These are phyloP conservation scores for Ocimum tenuiflorum DNA, from an alignment of 257 asterid genomes.

Conservation along the genomic window DNA sequence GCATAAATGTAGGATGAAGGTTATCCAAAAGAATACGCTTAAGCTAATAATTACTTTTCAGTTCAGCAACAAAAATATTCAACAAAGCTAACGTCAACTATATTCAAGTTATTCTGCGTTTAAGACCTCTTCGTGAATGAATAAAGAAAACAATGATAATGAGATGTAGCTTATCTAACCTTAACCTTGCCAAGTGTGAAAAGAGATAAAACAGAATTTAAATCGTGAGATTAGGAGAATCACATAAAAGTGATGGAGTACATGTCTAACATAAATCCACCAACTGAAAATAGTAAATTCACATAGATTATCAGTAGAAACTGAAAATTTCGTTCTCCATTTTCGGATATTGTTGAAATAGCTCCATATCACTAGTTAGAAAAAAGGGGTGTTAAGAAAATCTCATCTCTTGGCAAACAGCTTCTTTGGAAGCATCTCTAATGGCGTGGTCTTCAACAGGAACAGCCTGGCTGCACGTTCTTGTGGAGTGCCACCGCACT, in stretches of 20 bases:
- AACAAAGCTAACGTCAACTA: conserved; percentile 20
- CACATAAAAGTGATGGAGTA: neutral
- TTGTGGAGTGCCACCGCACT: conserved; percentile 73
- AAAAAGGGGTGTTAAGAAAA: no score
- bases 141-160: no score
- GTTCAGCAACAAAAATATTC: conserved; percentile 7
- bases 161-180: no score
- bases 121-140: no score
- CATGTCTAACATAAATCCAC: neutral
- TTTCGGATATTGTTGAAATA: neutral
- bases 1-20: neutral
- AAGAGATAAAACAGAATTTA: no score
- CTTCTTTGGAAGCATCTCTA: conserved; percentile 85
- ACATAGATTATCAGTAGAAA: conserved; percentile 12
- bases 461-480: conserved; percentile 89
- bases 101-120: neutral
- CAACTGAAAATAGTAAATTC: neutral
- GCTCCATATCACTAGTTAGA: neutral
- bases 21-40: neutral
- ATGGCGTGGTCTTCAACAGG: conserved; percentile 45
- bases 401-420: conserved; percentile 71
- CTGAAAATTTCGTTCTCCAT: neutral
- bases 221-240: neutral
- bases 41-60: neutral
- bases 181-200: no score